Conservation (phyloP, 805 yeast genomes). For the Nakazawaea pomicola region DNA sequence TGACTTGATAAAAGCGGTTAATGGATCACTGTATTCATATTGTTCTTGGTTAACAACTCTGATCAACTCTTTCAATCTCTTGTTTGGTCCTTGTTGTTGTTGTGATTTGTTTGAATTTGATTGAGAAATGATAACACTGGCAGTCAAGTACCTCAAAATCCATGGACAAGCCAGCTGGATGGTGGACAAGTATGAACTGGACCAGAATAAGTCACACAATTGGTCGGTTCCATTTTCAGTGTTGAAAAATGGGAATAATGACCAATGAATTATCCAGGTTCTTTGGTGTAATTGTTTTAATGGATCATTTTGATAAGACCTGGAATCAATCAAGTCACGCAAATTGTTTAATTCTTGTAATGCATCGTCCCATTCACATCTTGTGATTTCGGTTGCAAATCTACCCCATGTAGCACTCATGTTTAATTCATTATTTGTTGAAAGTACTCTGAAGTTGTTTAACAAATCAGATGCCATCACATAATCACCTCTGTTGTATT, state of each 20-base stretch:
- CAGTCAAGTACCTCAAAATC: conserved; percentile 61
- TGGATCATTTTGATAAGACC: conserved; percentile 45
- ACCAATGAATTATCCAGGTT: conserved; percentile 68
- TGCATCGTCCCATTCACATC: conserved; percentile 48
- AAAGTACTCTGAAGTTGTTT: conserved; percentile 50
- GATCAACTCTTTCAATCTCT: conserved; percentile 53
- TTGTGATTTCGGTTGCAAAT: conserved; percentile 55
- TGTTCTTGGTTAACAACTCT: conserved; percentile 55
- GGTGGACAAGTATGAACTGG: conserved; percentile 56
- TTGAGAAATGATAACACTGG: conserved; percentile 42
- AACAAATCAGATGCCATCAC: conserved; percentile 53
- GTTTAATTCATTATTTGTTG: conserved; percentile 44
- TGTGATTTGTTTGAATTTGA: conserved; percentile 28
- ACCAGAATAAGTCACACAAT: conserved; percentile 52
- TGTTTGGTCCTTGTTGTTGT: conserved; percentile 32
- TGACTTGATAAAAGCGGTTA: conserved; percentile 50
- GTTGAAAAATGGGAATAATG: conserved; percentile 58
- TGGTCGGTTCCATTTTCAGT: conserved; percentile 46
- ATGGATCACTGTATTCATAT: conserved; percentile 63
- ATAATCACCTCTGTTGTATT: conserved; percentile 61
- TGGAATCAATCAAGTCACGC: conserved; percentile 54
- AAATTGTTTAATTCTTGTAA: conserved; percentile 47
- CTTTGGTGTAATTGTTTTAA: conserved; percentile 56
- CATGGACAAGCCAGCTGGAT: conserved; percentile 72
- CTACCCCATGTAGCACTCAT: conserved; percentile 65